phyloP scores from a whole-genome alignment of 2,329 filamentous ascomycete species.

The Paracamarosporium sp. region DNA sequence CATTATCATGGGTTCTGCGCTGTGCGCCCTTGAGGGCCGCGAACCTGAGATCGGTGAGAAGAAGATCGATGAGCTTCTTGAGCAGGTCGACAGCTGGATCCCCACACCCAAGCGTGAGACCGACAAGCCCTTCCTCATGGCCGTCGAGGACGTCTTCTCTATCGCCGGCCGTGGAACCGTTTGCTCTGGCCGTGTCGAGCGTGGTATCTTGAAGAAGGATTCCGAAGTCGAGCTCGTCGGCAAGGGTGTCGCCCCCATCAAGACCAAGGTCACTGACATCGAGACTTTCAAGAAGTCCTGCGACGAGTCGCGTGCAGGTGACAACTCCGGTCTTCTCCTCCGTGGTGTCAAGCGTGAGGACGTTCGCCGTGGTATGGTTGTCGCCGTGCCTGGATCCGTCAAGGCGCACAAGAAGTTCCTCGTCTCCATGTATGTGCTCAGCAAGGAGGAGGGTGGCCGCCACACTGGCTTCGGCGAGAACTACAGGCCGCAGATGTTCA shows the following conservation, averaged over 20 bases:
- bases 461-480: constrained; percentile 95
- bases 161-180: constrained; percentile 89
- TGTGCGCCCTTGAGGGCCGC: constrained; percentile 89
- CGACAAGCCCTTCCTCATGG: constrained; percentile 99
- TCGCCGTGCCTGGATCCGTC: constrained; percentile 80
- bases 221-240: constrained; percentile 93
- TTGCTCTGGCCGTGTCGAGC: constrained; percentile 95
- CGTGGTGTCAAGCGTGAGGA: constrained; percentile 97
- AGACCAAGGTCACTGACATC: constrained; percentile 99
- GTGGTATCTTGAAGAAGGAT: constrained; percentile 91
- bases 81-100: constrained; percentile 93
- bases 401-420: constrained; percentile 93
- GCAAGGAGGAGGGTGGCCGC: constrained; percentile 96
- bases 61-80: constrained; percentile 91
- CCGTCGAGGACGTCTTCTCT: constrained; percentile 75
- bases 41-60: constrained; percentile 82
- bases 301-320: constrained; percentile 92
- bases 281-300: constrained; percentile 99
- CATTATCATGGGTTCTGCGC: constrained; percentile 94
- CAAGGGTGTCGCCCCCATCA: constrained; percentile 81
- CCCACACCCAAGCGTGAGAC: constrained; percentile 91
- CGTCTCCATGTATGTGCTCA: constrained; percentile 94
- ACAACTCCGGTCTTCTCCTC: constrained; percentile 97
- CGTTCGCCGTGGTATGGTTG: constrained; percentile 91
- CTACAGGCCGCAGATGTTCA: constrained; percentile 96